Conservation (phyloP, 2,329 filamentous ascomycete genomes). For the Trichoderma aggressivum region DNA sequence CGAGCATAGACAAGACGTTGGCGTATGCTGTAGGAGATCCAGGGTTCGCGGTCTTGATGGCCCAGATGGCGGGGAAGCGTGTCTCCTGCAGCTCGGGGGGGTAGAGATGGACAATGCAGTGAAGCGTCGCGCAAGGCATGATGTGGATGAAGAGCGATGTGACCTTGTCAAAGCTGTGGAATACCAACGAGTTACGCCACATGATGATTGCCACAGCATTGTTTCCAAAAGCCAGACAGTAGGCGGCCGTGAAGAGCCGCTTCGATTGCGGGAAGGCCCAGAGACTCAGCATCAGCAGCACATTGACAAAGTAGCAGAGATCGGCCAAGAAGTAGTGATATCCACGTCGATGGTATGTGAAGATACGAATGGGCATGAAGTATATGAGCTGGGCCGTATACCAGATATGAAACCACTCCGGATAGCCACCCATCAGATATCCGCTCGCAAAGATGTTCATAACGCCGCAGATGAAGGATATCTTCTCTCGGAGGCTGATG, state of each 20-base stretch:
- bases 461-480: conserved; percentile 93
- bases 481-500: conserved; percentile 87
- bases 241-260: conserved; percentile 85
- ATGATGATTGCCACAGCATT: conserved; percentile 97
- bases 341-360: conserved; percentile 84
- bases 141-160: conserved; percentile 99
- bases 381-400: conserved; percentile 84
- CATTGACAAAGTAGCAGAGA: conserved; percentile 96
- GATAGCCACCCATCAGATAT: conserved; percentile 82
- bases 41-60: conserved; percentile 66
- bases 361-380: conserved; percentile 95
- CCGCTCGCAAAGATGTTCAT: conserved; percentile 97
- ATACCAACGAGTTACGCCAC: conserved; percentile 98
- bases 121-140: conserved; percentile 92
- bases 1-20: conserved; percentile 75
- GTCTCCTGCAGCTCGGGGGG: conserved; percentile 60
- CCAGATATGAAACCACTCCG: conserved; percentile 88
- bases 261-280: conserved; percentile 92
- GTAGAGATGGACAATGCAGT: conserved; percentile 85
- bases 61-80: conserved; percentile 81
- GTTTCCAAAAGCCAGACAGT: conserved; percentile 91
- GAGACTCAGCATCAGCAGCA: conserved; percentile 74
- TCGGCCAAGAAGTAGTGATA: conserved; percentile 98
- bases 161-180: conserved; percentile 97
- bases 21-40: conserved; percentile 78